phyloP scores from a whole-genome alignment of 257 asterid genomes.

The Jacaranda mimosifolia region DNA sequence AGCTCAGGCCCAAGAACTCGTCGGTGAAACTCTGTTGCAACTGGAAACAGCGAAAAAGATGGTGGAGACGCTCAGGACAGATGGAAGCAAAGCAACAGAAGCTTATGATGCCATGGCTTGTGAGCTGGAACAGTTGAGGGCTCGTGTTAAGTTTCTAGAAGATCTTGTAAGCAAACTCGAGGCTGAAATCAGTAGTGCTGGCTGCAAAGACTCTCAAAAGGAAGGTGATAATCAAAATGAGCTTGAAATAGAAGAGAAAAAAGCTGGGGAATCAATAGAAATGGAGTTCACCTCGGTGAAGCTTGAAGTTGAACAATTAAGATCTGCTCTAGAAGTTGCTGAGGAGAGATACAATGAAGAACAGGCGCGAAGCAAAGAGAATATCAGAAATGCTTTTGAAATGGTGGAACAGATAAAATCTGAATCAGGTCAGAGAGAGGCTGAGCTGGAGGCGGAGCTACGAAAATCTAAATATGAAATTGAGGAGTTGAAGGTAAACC shows the following conservation, averaged over 20 bases:
- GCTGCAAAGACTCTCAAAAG: not conserved
- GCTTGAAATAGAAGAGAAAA: not conserved
- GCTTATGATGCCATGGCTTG: conserved; percentile 45
- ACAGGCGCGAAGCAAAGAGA: conserved; percentile 42
- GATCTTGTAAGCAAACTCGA: conserved; percentile 54
- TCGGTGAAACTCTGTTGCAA: conserved; percentile 61
- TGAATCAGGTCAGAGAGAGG: conserved; percentile 52
- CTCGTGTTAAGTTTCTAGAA: conserved; percentile 55
- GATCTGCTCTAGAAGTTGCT: conserved; percentile 60
- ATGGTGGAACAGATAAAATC: conserved; percentile 57
- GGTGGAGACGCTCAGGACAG: conserved; percentile 55
- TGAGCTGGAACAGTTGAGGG: conserved; percentile 61
- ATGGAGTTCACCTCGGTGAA: conserved; percentile 47
- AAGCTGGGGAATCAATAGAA: conserved; percentile 38
- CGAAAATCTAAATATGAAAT: conserved; percentile 47
- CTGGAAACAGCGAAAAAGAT: conserved; percentile 66
- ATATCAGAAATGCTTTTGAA: conserved; percentile 50
- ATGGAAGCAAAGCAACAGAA: conserved; percentile 53
- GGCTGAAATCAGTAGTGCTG: conserved; percentile 17
- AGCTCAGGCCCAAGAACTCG: conserved; percentile 52
- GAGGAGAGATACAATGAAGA: conserved; percentile 58
- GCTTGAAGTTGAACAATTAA: conserved; percentile 54
- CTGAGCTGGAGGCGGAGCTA: conserved; percentile 53
- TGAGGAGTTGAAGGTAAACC: conserved; percentile 65
- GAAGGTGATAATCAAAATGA: not conserved